Evolutionary conservation across 73 alveolate species (phyloP), one percentile per base, ranked within the genome.

Genomic region (Durusdinium trenchii): DNA sequence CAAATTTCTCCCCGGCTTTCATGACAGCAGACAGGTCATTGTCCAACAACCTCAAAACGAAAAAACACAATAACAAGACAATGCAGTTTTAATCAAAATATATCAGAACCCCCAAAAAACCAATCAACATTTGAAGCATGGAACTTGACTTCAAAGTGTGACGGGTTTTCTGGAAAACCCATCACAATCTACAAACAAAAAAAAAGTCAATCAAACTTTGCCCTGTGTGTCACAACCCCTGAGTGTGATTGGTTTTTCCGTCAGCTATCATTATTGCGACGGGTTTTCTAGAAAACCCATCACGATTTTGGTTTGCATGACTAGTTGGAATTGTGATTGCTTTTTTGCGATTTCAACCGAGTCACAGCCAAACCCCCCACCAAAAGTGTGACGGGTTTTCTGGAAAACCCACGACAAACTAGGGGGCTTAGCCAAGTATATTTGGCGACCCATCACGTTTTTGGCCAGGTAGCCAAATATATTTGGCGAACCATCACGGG

Each of bases 161-260:
- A 69, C 82, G 82, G 82, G 47, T 20, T 69, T 69, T 69, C 23
- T 35, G 47, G 35, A 75, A 75, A 75, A 75, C 85, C 85, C 20
- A 75, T 75, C 85, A 42, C 85, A 75, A 16, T 75, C 43, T 35
- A 16, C 43, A 12, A 23, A 20, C 9, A 9, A 4, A 10, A 6
- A 6, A 35, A 62, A 35, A 9, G 76, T 10, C 57, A 1, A 16
- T 57, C 69, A 57, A 12, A 57, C 69, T 57, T 57, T 16, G 12
- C 69, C 32, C 12, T 16, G 12, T 23, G 23, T 16, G 23, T 16
- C 23, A 16, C 69, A 57, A 16, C 12, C 23, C 69, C 69, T 57
- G 6, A 38, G 16, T 3, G 23, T 75, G 85, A 75, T 75, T 42
- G 82, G 47, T 20, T 69, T n/a, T 69, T n/a, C 7, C 7, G 32